Conservation (phyloP, 208 protist genomes). For the Crithidia sp. region DNA sequence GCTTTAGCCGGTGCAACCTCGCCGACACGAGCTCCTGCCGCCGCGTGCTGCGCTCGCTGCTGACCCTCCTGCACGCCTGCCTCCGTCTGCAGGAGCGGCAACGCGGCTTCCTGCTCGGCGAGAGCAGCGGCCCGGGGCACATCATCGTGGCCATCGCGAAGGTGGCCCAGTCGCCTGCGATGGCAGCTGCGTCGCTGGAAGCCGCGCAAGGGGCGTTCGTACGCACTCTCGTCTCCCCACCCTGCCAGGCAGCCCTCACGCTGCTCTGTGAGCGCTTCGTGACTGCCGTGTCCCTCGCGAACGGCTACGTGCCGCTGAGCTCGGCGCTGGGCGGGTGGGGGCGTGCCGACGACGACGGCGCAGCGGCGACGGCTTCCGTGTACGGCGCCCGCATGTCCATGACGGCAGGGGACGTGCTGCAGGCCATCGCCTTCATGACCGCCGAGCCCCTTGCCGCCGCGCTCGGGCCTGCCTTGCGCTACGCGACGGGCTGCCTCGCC, state of each 20-base stretch:
- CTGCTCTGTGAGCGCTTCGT: slow-evolving; percentile 53
- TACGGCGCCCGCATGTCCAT: slow-evolving; percentile 29
- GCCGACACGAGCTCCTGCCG: slow-evolving; percentile 55
- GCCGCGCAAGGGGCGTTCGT: slow-evolving; percentile 27
- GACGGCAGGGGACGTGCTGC: slow-evolving; percentile 42
- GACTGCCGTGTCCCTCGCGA: slow-evolving; percentile 41
- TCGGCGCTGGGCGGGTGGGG: slow-evolving; percentile 22
- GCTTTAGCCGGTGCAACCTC: slow-evolving; percentile 56
- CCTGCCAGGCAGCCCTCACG: slow-evolving; percentile 59
- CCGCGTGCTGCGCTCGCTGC: slow-evolving; percentile 56
- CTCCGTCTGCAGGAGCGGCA: slow-evolving; percentile 50
- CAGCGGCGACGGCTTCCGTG: slow-evolving; percentile 12
- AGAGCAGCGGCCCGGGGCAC: slow-evolving; percentile 38
- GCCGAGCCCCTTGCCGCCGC: slow-evolving; percentile 15
- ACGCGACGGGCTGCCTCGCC: slow-evolving; percentile 67
- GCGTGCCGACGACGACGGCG: slow-evolving; percentile 14
- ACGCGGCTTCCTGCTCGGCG: slow-evolving; percentile 27
- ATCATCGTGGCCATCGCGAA: slow-evolving; percentile 47
- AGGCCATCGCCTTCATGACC: slow-evolving; percentile 31
- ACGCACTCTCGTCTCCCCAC: slow-evolving; percentile 30
- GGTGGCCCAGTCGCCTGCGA: slow-evolving; percentile 25
- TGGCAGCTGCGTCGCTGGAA: slow-evolving; percentile 25
- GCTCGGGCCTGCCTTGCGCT: slow-evolving; percentile 63
- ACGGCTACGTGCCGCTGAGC: slow-evolving; percentile 55
- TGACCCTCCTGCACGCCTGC: slow-evolving; percentile 56